Percentiles rank a stretch among this genome's conserved stretches.
Evolutionary conservation across 2,329 filamentous ascomycete species (phyloP).

Genomic region (Colletotrichum spinosum): DNA sequence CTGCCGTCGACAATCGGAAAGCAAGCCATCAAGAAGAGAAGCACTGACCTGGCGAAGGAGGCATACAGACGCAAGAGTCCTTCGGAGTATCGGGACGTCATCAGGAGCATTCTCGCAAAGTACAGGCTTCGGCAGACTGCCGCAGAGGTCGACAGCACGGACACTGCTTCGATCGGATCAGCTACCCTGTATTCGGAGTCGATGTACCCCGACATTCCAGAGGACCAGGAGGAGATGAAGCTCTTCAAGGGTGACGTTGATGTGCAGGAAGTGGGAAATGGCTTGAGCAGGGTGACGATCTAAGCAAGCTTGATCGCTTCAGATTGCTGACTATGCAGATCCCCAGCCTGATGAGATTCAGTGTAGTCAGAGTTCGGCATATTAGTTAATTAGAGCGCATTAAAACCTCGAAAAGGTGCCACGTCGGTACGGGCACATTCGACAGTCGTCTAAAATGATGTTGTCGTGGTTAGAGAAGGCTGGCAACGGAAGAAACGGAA

Average conservation of each 20-base stretch:
- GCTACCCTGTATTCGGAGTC: not conserved
- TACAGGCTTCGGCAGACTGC: not conserved
- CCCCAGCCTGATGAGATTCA: no score
- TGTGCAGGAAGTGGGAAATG: no score
- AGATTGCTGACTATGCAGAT: no score
- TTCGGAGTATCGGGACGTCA: conserved; percentile 4
- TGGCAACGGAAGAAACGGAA: no score
- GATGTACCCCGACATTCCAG: not conserved
- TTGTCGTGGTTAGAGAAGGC: no score
- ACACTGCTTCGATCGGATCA: not conserved
- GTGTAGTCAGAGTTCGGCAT: no score
- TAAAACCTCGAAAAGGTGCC: no score
- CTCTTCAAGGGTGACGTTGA: not conserved
- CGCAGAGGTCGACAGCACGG: not conserved
- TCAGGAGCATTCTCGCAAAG: not conserved
- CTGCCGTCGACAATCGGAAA: not conserved
- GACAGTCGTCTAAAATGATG: no score
- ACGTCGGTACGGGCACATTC: no score
- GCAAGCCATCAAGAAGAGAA: not conserved
- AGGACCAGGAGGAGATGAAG: not conserved
- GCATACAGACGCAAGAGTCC: conserved; percentile 3
- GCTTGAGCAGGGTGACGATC: no score
- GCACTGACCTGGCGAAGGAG: not conserved
- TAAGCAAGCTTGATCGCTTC: no score
- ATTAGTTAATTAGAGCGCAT: no score